Base-by-base conservation (phyloP, 202 grass and related monocot genomes). In the Zizania palustris region DNA sequence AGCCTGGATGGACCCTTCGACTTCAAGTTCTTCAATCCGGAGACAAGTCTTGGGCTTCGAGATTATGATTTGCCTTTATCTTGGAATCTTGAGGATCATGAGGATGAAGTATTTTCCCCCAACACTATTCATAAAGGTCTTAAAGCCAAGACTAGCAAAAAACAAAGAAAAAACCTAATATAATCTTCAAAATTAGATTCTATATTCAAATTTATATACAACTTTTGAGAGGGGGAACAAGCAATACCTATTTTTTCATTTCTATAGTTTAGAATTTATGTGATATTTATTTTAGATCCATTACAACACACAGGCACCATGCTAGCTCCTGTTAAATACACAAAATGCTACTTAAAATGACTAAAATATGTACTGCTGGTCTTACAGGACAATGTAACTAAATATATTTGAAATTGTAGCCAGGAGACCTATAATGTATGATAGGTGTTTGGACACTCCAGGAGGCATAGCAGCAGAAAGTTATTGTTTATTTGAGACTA, bases 371-470 rank as follows among this genome's bases (percentile, higher is more conserved):
- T 63, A 34, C 18, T 33, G 9, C 35, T 41, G 45, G 13, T 72
- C 51, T 43, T 4, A 48, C 45, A 13, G 45, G 45, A 54, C 19
- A 36, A 8, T 75, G 19, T 46, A 69, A 73, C 63, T 3, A 40
- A 36, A 21, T 76, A 76, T 58, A 51, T 75, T 40, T 63, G 45
- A 55, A 83, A 76, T 7, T 34, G 33, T 76, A 49, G 42, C 45
- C 63, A 67, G 51, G 12, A 82, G 41, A 60, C 18, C 33, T 59
- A 9, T 21, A 45, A 82, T 22, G 21, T 37, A 64, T 74, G n/a
- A n/a, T 18, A 33, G 51, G 71, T 34, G 8, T 39, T 49, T 59
- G 18, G 56, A 18, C 18, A 75, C 28, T n/a, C 38, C n/a, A 40
- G 22, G 7, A 69, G 64, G 43, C 44, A 69, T 34, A 62, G 41